These are phyloP conservation scores for Saturnispora saitoi DNA, from an alignment of 805 yeast species.

Conservation along the genomic window DNA sequence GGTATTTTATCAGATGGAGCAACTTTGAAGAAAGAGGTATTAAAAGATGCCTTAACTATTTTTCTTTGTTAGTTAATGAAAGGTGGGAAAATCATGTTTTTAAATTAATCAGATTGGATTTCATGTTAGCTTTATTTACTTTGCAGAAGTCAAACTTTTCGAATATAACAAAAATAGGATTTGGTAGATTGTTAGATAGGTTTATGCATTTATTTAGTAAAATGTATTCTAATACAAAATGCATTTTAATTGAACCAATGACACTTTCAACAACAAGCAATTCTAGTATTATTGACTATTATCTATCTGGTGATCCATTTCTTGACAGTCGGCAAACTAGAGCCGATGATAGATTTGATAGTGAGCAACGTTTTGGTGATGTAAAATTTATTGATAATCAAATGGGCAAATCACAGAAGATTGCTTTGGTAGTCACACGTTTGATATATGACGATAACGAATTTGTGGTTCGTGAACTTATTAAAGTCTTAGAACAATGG, in stretches of 20 bases:
- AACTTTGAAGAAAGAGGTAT: slow-evolving; percentile 56
- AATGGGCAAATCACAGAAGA: slow-evolving; percentile 13
- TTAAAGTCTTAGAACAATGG: slow-evolving; percentile 17
- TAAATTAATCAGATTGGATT: slow-evolving; percentile 60
- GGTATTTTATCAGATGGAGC: slow-evolving; percentile 47
- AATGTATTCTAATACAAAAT: slow-evolving; percentile 42
- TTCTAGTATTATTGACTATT: slow-evolving; percentile 39
- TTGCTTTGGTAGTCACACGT: slow-evolving; percentile 19
- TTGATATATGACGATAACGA: slow-evolving; percentile 37
- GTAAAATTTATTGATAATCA: slow-evolving; percentile 15
- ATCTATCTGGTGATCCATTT: slow-evolving; percentile 50
- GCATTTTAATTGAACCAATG: slow-evolving; percentile 53
- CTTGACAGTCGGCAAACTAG: slow-evolving; percentile 29
- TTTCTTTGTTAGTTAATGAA: slow-evolving; percentile 54
- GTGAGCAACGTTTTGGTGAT: slow-evolving; percentile 16
- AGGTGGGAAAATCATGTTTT: slow-evolving; percentile 43
- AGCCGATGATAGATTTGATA: slow-evolving; percentile 15
- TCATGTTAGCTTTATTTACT: slow-evolving; percentile 50
- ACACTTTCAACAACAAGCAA: slow-evolving; percentile 46
- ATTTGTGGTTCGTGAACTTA: slow-evolving; percentile 36
- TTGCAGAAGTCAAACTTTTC: slow-evolving; percentile 43
- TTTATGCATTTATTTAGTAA: slow-evolving; percentile 52
- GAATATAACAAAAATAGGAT: slow-evolving; percentile 44
- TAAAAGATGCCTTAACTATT: slow-evolving; percentile 55
- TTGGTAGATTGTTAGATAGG: slow-evolving; percentile 55